phyloP scores from a whole-genome alignment of 164 flowering plant genomes.

The Cinnamomum micranthum region DNA sequence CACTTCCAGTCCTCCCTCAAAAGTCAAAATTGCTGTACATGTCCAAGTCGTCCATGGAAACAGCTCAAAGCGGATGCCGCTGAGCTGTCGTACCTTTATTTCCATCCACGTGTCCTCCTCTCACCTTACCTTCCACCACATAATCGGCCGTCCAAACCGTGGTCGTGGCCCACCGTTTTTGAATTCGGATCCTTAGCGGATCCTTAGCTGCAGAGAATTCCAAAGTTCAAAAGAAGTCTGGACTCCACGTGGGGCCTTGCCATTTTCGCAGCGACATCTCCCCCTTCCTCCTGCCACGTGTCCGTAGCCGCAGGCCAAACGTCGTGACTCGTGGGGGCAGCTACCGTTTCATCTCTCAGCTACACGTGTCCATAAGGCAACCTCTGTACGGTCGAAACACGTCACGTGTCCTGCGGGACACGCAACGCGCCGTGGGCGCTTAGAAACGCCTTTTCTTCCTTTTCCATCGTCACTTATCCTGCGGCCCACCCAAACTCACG shows the following conservation, averaged over 20 bases:
- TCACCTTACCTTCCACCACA: not conserved
- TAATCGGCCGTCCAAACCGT: not conserved
- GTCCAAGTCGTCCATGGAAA: not conserved
- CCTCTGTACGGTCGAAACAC: not conserved
- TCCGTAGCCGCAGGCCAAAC: not conserved
- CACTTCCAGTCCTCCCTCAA: too few species aligned
- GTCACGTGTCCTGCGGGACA: not conserved
- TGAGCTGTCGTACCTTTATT: not conserved
- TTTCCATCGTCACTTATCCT: not conserved
- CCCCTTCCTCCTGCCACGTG: not conserved
- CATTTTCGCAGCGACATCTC: not conserved
- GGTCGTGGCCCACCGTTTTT: not conserved
- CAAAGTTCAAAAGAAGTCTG: too few species aligned
- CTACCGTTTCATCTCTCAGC: too few species aligned
- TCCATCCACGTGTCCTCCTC: not conserved
- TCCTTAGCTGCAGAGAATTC: too few species aligned
- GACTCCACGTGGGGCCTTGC: too few species aligned
- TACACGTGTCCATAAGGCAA: slow-evolving; percentile 1
- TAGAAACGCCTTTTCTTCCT: not conserved
- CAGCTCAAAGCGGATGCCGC: not conserved
- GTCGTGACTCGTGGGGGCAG: not conserved
- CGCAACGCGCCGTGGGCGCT: not conserved
- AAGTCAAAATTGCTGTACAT: not conserved
- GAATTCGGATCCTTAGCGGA: too few species aligned
- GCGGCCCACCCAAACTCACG: not conserved